Base-by-base conservation (phyloP, 2,329 filamentous ascomycete species). In the Ramularia endophylla region DNA sequence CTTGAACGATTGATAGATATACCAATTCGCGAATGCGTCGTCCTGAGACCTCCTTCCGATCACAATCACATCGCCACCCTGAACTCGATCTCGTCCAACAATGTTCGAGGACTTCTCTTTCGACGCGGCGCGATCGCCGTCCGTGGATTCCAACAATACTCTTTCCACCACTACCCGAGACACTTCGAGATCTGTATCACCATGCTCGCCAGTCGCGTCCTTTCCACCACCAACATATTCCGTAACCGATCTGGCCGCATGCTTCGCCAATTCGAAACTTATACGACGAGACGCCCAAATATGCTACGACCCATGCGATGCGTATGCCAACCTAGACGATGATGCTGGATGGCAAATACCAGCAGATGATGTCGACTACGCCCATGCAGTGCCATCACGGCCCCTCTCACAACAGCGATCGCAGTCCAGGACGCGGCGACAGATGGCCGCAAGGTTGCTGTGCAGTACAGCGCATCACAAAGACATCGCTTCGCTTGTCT, bases 401-500 rank as follows among this genome's bases (percentile, higher is more conserved):
- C 41, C 46, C 12, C 19, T 46, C 13, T 43, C 49, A 12, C 39
- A 53, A 50, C 41, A 25, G 11, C 22, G 37, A 36, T 27, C 52
- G n/a, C 58, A 63, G 35, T 65, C 63, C 15, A 56, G 67, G 27
- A 57, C 61, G 52, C 64, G 64, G 41, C 60, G 68, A 29, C 68
- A 70, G 47, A 52, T 57, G 17, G 65, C 60, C 51, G 60, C 61
- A 22, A 59, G 65, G 34, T 49, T 67, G 46, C 63, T 70, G 38
- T 69, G 65, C 60, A 59, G 55, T 41, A 29, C 54, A 16, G 42
- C 59, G 2, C 65, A 68, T 44, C 53, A 62, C 27, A 58, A 59
- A 17, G 66, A 70, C 50, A 65, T 70, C 32, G 60, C 64, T 9
- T 54, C 57, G 18, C 59, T 71, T 12, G 65, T 70, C 17, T 52